Conservation (phyloP, 2,329 filamentous ascomycete species). For the Biscogniauxia sp. region DNA sequence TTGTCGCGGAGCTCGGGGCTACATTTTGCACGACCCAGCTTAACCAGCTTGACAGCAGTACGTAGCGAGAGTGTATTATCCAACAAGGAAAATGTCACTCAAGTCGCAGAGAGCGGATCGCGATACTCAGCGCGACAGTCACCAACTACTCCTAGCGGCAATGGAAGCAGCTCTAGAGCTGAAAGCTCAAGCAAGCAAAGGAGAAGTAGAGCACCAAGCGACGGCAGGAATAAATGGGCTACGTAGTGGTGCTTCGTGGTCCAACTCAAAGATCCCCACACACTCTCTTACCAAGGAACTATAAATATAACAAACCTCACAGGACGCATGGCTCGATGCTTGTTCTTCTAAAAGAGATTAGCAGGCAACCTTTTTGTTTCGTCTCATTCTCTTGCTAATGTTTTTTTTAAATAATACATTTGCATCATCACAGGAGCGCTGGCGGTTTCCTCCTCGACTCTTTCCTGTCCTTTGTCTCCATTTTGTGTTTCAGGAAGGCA, state of each 20-base stretch:
- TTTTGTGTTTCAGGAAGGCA: background rate
- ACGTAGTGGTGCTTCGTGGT: slow-evolving; percentile 19
- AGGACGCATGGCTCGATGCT: background rate
- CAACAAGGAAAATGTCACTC: slow-evolving; percentile 28
- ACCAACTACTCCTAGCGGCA: slow-evolving; percentile 10
- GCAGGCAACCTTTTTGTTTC: background rate
- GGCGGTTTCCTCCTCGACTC: background rate
- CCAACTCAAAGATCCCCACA: slow-evolving; percentile 1
- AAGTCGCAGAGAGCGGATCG: slow-evolving; percentile 9
- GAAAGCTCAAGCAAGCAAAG: slow-evolving; percentile 19
- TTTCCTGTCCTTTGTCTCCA: background rate
- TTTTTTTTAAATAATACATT: background rate
- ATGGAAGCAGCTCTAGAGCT: slow-evolving; percentile 6
- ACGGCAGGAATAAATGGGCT: slow-evolving; percentile 25
- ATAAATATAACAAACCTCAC: background rate
- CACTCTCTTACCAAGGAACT: background rate
- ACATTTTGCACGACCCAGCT: slow-evolving; percentile 22
- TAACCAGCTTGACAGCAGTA: slow-evolving; percentile 11
- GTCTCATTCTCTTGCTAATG: background rate
- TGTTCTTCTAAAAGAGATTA: background rate
- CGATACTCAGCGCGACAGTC: slow-evolving; percentile 20
- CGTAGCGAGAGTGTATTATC: slow-evolving; percentile 27
- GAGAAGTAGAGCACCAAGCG: slow-evolving; percentile 25
- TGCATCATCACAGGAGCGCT: background rate
- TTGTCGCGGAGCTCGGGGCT: slow-evolving; percentile 22